These are phyloP conservation scores for Picochlorum sp. DNA, from an alignment of 139 green algal genomes.

Conservation along the genomic window DNA sequence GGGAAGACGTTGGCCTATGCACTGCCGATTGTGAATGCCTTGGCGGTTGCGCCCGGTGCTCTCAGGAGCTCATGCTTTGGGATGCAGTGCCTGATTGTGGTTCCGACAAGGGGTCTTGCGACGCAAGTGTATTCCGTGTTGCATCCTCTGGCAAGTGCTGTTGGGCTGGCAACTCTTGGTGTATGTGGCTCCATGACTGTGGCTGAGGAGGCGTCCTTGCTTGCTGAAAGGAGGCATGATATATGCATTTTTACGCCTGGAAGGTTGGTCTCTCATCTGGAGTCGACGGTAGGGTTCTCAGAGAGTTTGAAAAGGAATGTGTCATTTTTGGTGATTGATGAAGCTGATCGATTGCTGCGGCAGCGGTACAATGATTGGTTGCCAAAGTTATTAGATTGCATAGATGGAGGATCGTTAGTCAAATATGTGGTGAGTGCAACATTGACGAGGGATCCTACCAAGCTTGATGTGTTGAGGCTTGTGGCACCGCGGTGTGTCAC, in stretches of 20 bases:
- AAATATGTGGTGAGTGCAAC: constrained; percentile 88
- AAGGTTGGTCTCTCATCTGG: constrained; percentile 63
- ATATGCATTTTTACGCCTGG: constrained; percentile 71
- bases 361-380: constrained; percentile 94
- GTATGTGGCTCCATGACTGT: constrained; percentile 35
- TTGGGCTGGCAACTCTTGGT: constrained; percentile 47
- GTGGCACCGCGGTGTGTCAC: constrained; percentile 69
- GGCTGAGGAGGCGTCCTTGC: constrained; percentile 35
- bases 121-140: constrained; percentile 67
- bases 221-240: constrained; percentile 12
- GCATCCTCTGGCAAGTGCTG: constrained; percentile 30
- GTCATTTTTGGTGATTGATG: constrained; percentile 80
- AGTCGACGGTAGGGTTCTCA: constrained; percentile 38
- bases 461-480: constrained; percentile 64
- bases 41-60: constrained; percentile 15
- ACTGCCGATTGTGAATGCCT: constrained; percentile 62
- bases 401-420: background rate
- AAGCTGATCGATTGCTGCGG: constrained; percentile 82
- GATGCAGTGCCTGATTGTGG: constrained; percentile 61
- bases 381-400: constrained; percentile 42
- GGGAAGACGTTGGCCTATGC: constrained; percentile 87
- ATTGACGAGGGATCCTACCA: constrained; percentile 82
- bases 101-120: constrained; percentile 74
- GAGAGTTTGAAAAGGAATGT: constrained; percentile 19
- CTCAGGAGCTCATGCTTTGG: background rate